Percentiles rank a stretch among this genome's conserved stretches.
Evolutionary conservation across 257 asterid species (phyloP).

Genomic region (Plantago major): DNA sequence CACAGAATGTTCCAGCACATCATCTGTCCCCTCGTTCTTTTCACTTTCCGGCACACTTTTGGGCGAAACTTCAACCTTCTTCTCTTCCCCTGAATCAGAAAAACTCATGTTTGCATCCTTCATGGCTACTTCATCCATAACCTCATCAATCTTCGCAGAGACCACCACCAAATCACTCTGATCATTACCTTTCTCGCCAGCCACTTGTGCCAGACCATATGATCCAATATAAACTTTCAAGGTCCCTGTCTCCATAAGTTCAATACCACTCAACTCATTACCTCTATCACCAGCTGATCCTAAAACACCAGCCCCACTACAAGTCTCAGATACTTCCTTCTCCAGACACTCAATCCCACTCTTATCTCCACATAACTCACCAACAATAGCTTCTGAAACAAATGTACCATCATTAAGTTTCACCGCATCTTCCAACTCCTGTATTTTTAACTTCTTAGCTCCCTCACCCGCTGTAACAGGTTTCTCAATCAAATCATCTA

Average conservation of each 20-base stretch:
- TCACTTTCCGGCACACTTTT: conserved; percentile 13
- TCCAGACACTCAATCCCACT: conserved; percentile 16
- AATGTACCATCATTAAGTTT: conserved; percentile 9
- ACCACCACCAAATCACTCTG: conserved; percentile 1
- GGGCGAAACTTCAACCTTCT: conserved; percentile 5
- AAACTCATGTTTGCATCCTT: conserved; percentile 14
- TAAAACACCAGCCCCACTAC: neutral
- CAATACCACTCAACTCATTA: conserved; percentile 1
- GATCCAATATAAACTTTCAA: neutral
- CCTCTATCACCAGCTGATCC: conserved; percentile 6
- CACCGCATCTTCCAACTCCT: neutral
- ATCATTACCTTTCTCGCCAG: conserved; percentile 11
- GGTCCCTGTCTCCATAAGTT: neutral
- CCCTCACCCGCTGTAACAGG: neutral
- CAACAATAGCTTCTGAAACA: conserved; percentile 4
- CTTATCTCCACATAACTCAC: conserved; percentile 1
- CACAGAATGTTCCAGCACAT: conserved; percentile 12
- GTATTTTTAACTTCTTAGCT: neutral
- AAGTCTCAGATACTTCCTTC: conserved; percentile 8
- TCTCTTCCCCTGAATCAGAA: conserved; percentile 21
- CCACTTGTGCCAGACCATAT: neutral
- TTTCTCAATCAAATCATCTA: conserved; percentile 6
- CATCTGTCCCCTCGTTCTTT: conserved; percentile 14
- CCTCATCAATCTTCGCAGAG: conserved; percentile 12
- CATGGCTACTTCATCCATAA: conserved; percentile 17